Evolutionary conservation across 2,329 filamentous ascomycete species (phyloP), one percentile per base, ranked within the genome.

Genomic region (Colletotrichum aenigma): DNA sequence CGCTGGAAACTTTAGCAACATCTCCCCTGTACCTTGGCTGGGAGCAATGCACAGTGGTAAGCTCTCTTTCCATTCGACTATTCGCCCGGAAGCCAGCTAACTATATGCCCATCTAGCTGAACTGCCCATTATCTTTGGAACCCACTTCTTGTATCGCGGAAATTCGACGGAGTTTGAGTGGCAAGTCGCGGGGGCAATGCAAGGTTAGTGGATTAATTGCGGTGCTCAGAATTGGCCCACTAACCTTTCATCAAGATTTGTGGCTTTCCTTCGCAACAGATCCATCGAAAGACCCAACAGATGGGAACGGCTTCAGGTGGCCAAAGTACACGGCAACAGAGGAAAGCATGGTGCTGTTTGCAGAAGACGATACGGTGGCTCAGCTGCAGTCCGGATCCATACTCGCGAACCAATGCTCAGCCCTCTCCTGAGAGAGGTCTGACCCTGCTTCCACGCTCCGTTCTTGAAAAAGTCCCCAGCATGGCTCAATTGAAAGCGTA

Each of bases 11-110:
- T 87, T 84, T 70, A 81, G 80, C 21, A 85, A 84, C 68, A 75
- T 87, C 16, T 84, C 83, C 8, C 84, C 85, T 30, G 81, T 83
- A 30, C 66, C 78, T 3, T 86, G 83, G 84, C 81, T 86, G 78
- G 85, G 85, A 3, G 84, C 85, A 30, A 77, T 77, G 6, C 80
- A 81, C 70, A 80, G 80, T 43, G 77, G 79, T 81, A 73, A 60
- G 78, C 72, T 16, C 13, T 16, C 1, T 7, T 28, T 43, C n/a
- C 43, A 52, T 21, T 52, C 43, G 10, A 52, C 10, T 7, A 3
- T 4, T 32, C 26, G 6, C 10, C 15, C 4, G n/a, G 8, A 28
- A 13, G 26, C 10, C 6, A 4, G 7, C 18, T 30, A 4, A 21
- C n/a, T 28, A n/a, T 16, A 28, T 36, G 24, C 15, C n/a, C 9